Conservation (phyloP, 164 flowering plant genomes). For the Houttuynia cordata region DNA sequence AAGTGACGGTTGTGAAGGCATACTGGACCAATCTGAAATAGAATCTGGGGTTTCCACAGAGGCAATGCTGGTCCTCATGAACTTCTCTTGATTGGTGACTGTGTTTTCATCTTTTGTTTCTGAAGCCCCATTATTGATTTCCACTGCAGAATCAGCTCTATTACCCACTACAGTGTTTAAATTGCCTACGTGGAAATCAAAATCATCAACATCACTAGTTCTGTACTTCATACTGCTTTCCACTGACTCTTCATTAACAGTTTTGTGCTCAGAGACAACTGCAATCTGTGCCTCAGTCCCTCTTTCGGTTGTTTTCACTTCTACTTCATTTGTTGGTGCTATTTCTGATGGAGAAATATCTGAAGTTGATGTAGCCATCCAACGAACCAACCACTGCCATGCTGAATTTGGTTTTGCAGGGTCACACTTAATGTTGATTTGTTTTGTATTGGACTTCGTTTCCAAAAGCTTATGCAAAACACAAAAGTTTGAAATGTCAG, state of each 20-base stretch:
- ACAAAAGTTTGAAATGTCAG: conserved; percentile 3
- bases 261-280: conserved; percentile 12
- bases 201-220: conserved; percentile 23
- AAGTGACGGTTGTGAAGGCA: conserved; percentile 9
- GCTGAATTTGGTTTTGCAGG: conserved; percentile 45
- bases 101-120: background rate
- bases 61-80: conserved; percentile 4
- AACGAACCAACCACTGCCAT: conserved; percentile 95
- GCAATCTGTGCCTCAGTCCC: conserved; percentile 18
- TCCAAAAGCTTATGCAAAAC: conserved; percentile 46
- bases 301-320: conserved; percentile 15
- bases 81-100: conserved; percentile 11
- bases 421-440: conserved; percentile 63
- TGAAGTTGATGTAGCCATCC: conserved; percentile 66
- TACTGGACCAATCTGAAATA: conserved; percentile 14
- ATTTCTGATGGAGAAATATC: conserved; percentile 15
- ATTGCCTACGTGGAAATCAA: conserved; percentile 19
- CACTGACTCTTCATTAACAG: conserved; percentile 10
- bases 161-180: conserved; percentile 10
- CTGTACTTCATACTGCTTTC: conserved; percentile 37
- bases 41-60: background rate
- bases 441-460: conserved; percentile 46
- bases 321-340: conserved; percentile 15
- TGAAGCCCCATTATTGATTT: background rate
- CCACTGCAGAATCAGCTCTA: conserved; percentile 5